Evolutionary conservation across 306 rosid genomes (phyloP).

Genomic region (Dalbergia cochinchinensis): DNA sequence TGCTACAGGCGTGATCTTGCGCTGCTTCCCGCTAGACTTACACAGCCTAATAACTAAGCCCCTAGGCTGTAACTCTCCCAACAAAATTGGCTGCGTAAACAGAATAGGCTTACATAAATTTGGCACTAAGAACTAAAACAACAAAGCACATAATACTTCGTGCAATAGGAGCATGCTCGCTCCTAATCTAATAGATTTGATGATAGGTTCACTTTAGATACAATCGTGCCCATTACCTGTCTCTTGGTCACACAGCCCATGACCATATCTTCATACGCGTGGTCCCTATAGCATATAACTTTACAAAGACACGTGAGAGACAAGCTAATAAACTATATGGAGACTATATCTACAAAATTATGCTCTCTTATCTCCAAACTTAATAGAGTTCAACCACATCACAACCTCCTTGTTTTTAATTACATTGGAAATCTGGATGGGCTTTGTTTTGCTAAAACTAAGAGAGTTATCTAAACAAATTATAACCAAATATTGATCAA

Average conservation of each 20-base stretch:
- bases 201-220: constrained; percentile 6
- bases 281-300: constrained; percentile 38
- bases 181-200: constrained; percentile 30
- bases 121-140: constrained; percentile 22
- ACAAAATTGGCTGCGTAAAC: constrained; percentile 4
- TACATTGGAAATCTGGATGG: neutral
- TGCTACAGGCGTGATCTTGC: constrained; percentile 3
- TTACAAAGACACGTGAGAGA: neutral
- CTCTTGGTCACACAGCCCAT: constrained; percentile 22
- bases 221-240: constrained; percentile 3
- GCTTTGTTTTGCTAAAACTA: neutral
- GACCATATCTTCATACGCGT: neutral
- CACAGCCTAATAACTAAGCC: neutral
- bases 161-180: constrained; percentile 19
- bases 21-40: neutral
- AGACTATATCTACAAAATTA: neutral
- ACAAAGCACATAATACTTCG: neutral
- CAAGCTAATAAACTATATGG: neutral
- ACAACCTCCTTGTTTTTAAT: constrained; percentile 17
- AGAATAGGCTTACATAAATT: constrained; percentile 5
- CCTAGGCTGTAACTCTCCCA: neutral
- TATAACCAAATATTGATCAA: neutral
- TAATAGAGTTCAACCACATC: neutral
- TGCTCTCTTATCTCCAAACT: neutral
- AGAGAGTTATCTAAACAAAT: neutral